Conservation (phyloP, 176 grass and related monocot genomes). For the Oryza brachyantha region DNA sequence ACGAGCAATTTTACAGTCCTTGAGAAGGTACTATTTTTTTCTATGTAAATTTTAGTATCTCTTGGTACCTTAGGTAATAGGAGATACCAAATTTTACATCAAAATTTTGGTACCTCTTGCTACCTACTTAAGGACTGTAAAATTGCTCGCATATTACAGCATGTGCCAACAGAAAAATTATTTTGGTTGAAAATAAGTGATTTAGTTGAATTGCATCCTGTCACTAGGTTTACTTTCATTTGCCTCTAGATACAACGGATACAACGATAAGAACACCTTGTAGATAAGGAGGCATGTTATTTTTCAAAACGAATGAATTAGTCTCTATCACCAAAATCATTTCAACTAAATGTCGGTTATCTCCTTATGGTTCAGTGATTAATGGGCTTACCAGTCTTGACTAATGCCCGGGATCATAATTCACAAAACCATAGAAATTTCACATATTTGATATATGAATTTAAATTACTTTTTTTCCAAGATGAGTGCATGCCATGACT, state of each 20-base stretch:
- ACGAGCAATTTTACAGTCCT: too few relatives aligned
- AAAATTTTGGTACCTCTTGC: too few relatives aligned
- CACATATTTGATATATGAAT: not conserved
- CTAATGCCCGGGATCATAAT: not conserved
- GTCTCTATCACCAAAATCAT: not conserved
- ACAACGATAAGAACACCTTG: not conserved
- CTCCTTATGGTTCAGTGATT: not conserved
- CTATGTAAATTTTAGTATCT: too few relatives aligned
- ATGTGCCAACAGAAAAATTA: not conserved
- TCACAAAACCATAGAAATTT: not conserved
- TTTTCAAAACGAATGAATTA: not conserved
- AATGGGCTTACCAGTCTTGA: not conserved
- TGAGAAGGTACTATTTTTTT: too few relatives aligned
- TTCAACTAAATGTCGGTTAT: not conserved
- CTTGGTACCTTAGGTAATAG: too few relatives aligned
- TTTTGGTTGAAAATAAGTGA: not conserved
- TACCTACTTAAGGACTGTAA: too few relatives aligned
- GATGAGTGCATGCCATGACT: not conserved
- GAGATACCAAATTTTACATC: too few relatives aligned
- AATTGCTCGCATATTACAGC: too few relatives aligned
- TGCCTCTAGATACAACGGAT: not conserved
- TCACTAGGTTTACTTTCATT: not conserved
- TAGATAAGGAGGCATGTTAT: slow-evolving; percentile 11
- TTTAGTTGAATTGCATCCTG: not conserved
- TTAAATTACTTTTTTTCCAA: not conserved